Evolutionary conservation across 2,329 filamentous ascomycete species (phyloP).

Genomic region (Exophiala aquamarina): DNA sequence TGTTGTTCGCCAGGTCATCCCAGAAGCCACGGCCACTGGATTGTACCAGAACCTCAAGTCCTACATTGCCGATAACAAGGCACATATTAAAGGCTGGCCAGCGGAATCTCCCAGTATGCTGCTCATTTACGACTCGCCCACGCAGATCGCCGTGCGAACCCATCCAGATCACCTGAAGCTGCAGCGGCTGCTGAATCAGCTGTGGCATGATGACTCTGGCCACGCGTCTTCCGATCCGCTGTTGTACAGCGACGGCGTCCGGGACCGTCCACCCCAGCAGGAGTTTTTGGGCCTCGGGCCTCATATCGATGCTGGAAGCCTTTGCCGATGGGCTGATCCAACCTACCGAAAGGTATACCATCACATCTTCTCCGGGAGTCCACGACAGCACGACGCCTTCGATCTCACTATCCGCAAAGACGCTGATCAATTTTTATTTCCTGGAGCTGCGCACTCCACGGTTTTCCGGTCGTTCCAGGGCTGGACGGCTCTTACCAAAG

Average conservation of each 20-base stretch:
- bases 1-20: constrained; percentile 23
- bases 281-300: constrained; percentile 43
- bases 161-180: constrained; percentile 39
- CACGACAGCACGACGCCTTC: constrained; percentile 38
- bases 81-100: constrained; percentile 36
- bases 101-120: constrained; percentile 39
- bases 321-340: constrained; percentile 44
- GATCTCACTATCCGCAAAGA: constrained; percentile 36
- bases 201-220: constrained; percentile 37
- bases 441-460: constrained; percentile 36
- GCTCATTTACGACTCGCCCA: constrained; percentile 38
- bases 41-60: constrained; percentile 31
- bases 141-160: constrained; percentile 38
- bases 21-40: constrained; percentile 2
- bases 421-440: constrained; percentile 30
- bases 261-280: constrained; percentile 39
- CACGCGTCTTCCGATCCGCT: constrained; percentile 36
- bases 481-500: constrained; percentile 43
- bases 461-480: constrained; percentile 43
- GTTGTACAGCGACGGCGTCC: constrained; percentile 39
- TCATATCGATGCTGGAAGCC: constrained; percentile 45
- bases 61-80: constrained; percentile 34
- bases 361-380: constrained; percentile 37
- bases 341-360: constrained; percentile 39
- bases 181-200: constrained; percentile 37